Evolutionary conservation across 805 yeast species (phyloP), one percentile per base, ranked within the genome.

Genomic region (Candida nonsorbophila): DNA sequence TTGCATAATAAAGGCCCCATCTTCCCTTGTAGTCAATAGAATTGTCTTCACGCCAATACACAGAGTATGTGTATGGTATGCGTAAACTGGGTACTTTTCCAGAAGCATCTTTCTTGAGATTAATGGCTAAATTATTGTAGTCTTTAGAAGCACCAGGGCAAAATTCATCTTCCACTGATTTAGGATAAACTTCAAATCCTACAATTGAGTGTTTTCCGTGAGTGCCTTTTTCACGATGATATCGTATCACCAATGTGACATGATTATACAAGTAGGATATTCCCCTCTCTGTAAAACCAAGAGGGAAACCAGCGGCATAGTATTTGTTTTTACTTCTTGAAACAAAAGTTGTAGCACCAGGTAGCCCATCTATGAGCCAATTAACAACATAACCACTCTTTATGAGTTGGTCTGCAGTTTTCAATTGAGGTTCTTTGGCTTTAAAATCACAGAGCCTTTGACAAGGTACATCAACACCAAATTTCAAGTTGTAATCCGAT

Each of bases 121-220:
- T 55, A 6, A 85, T 47, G 22, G 77, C 74, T 40, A 68, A 75
- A 37, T 77, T 75, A 20, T 72, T 61, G 49, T 65, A 80, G 43
- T 72, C 58, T 39, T 72, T 77, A 6, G 79, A 65, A 4, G 82
- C 77, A 8, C 87, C 88, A 2, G 94, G 94, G 52, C 95, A 86
- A 28, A 55, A 67, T 50, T 55, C 70, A 51, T 69, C 76, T 24
- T 69, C 60, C 8, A 83, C 88, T 30, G 92, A 81, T 49, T 76
- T 79, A 7, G 95, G 95, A 49, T 86, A 86, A 9, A 85, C 84
- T 56, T 86, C 96, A 43, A 87, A 83, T 0, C 95, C 96, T 12
- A 86, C 94, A 42, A 86, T 84, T 3, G 84, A 67, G 39, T 69
- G 63, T 28, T 58, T 34, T 1, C 50, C 47, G 0, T 47, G 62